Evolutionary conservation across 2,329 filamentous ascomycete species (phyloP).

Genomic region (Phialocephala sp.): DNA sequence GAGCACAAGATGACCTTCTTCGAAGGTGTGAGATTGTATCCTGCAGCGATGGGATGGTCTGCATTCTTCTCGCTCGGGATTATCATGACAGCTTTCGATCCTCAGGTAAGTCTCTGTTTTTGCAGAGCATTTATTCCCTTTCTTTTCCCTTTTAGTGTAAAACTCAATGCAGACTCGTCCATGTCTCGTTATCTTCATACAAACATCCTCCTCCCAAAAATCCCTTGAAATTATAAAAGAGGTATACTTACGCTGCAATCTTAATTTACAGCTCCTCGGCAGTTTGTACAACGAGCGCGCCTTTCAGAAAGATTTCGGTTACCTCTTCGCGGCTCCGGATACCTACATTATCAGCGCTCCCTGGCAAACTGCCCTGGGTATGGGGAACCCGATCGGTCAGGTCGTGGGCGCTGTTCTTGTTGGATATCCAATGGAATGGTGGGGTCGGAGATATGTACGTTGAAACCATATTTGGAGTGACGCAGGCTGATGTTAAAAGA

Average conservation of each 20-base stretch:
- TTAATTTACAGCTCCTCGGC: conserved; percentile 44
- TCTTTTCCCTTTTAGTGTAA: no score
- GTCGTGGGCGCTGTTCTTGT: conserved; percentile 52
- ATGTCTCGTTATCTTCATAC: no score
- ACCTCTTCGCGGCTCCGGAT: conserved; percentile 31
- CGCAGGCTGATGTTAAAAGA: conserved; percentile 13
- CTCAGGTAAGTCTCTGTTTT: conserved; percentile 37
- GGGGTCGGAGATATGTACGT: conserved; percentile 26
- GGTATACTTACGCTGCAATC: no score
- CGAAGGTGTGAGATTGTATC: conserved; percentile 28
- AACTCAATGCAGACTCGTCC: no score
- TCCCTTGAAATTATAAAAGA: no score
- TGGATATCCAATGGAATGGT: conserved; percentile 44
- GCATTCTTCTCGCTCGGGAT: conserved; percentile 64
- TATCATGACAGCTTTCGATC: conserved; percentile 59
- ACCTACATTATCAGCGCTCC: conserved; percentile 50
- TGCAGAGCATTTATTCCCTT: no score
- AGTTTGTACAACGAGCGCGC: conserved; percentile 47
- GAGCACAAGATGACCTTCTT: conserved; percentile 28
- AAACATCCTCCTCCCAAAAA: no score
- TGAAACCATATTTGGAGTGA: neutral
- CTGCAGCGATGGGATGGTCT: conserved; percentile 52
- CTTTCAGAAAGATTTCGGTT: conserved; percentile 50
- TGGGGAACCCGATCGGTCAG: conserved; percentile 34
- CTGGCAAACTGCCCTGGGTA: conserved; percentile 46